Percentiles rank a stretch among this genome's conserved stretches.
Evolutionary conservation across 139 green algal species (phyloP).

Genomic region (Chlorella sorokiniana): DNA sequence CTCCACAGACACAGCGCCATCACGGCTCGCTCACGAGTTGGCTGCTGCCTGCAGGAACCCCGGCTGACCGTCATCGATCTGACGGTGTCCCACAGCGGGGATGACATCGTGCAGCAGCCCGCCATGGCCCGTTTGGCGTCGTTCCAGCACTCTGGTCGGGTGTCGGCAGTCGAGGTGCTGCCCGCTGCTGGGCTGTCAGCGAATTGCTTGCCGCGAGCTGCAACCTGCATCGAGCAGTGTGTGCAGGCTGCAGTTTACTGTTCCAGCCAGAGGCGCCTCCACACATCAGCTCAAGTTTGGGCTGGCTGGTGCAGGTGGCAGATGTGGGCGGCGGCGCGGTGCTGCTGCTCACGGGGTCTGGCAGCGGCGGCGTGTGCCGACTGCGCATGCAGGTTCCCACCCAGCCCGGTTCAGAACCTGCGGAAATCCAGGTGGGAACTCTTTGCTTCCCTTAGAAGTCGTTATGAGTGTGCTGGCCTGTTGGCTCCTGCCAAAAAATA

Average conservation of each 20-base stretch:
- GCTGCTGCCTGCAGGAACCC: conserved; percentile 4
- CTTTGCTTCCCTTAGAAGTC: background rate
- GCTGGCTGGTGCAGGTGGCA: background rate
- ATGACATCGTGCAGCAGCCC: conserved; percentile 19
- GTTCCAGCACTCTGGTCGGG: conserved; percentile 4
- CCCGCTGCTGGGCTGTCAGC: background rate
- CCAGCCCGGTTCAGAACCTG: conserved; percentile 9
- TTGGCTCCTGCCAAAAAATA: background rate
- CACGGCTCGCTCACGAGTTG: background rate
- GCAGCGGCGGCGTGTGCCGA: conserved; percentile 1
- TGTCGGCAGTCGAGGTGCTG: conserved; percentile 26
- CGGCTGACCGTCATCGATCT: conserved; percentile 25
- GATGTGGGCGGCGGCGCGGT: conserved; percentile 18
- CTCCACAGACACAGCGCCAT: background rate
- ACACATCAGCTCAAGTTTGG: background rate
- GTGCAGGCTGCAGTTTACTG: background rate
- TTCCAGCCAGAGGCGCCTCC: too few relatives aligned
- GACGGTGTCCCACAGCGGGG: conserved; percentile 2
- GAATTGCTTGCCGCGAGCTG: background rate
- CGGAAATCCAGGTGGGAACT: conserved; percentile 9
- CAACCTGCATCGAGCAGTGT: background rate
- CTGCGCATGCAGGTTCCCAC: conserved; percentile 29
- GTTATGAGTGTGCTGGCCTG: background rate
- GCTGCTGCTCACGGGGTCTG: background rate
- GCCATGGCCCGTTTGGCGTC: conserved; percentile 8